These are phyloP conservation scores for Xylaria sp. DNA, from an alignment of 495 filamentous ascomycete species.

Conservation along the genomic window DNA sequence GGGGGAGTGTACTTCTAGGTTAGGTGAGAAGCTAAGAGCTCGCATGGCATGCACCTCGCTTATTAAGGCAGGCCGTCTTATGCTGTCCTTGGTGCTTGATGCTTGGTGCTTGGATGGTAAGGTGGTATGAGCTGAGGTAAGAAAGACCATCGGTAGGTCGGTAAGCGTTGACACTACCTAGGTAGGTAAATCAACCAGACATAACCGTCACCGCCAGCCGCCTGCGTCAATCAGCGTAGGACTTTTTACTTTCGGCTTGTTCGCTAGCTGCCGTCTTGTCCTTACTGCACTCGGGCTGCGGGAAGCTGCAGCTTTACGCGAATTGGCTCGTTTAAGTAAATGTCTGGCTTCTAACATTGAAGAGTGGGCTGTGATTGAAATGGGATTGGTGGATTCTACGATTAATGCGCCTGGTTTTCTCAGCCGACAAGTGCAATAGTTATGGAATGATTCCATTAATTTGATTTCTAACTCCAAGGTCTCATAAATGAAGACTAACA, in stretches of 20 bases:
- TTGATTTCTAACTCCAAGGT: not conserved
- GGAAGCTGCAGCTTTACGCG: not conserved
- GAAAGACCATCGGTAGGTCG: not conserved
- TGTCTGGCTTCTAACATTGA: not conserved
- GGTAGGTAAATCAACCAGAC: not conserved
- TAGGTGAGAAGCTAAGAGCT: not conserved
- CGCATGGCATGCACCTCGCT: conserved; percentile 7
- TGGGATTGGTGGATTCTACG: not conserved
- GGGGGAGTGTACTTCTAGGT: not conserved
- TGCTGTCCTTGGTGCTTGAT: not conserved
- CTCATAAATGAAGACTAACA: not conserved
- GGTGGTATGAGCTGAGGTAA: conserved; percentile 1
- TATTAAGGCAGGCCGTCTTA: conserved; percentile 6
- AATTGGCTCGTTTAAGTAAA: not conserved
- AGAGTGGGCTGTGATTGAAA: not conserved
- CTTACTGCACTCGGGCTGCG: not conserved
- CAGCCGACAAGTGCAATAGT: not conserved
- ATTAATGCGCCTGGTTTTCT: no score
- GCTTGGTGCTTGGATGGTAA: not conserved
- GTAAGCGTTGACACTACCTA: not conserved
- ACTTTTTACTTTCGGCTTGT: not conserved
- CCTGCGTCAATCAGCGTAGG: not conserved
- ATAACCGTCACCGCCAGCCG: conserved; percentile 3
- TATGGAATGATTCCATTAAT: not conserved
- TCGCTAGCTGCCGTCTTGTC: not conserved